Percentiles rank a stretch among this genome's conserved stretches.
Conservation (phyloP, 306 rosid species). For the Lablab purpureus region DNA sequence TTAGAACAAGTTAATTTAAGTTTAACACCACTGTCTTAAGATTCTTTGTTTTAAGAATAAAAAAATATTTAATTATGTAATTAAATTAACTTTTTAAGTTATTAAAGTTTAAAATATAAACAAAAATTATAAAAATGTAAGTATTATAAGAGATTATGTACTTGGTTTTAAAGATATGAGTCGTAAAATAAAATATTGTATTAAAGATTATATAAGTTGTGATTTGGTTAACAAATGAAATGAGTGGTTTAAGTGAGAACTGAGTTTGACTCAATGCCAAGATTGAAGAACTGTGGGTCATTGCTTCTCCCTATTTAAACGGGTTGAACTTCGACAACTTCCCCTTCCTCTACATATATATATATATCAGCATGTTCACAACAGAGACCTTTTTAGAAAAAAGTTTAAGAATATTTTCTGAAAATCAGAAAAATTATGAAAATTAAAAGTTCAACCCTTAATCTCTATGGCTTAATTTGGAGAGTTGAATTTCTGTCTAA, state of each 20-base stretch:
- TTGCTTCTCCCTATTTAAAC: neutral
- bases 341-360: neutral
- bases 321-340: neutral
- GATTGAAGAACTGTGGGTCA: neutral
- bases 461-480: slow-evolving; percentile 14
- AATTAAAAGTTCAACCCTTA: neutral
- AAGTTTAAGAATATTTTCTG: neutral
- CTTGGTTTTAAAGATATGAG: too few relatives aligned
- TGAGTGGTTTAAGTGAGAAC: neutral
- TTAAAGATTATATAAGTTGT: too few relatives aligned
- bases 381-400: neutral
- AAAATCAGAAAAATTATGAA: neutral
- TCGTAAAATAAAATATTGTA: too few relatives aligned
- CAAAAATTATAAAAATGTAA: too few relatives aligned
- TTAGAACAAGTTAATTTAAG: too few relatives aligned
- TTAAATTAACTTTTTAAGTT: too few relatives aligned
- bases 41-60: too few relatives aligned
- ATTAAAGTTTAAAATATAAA: too few relatives aligned
- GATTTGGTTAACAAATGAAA: neutral
- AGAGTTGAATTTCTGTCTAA: slow-evolving; percentile 14
- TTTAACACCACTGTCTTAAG: too few relatives aligned
- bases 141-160: too few relatives aligned
- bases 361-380: too few relatives aligned
- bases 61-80: too few relatives aligned
- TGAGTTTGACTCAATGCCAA: neutral